These are phyloP conservation scores for Cryphonectria parasitica DNA, from an alignment of 2,329 filamentous ascomycete species.

Conservation along the genomic window DNA sequence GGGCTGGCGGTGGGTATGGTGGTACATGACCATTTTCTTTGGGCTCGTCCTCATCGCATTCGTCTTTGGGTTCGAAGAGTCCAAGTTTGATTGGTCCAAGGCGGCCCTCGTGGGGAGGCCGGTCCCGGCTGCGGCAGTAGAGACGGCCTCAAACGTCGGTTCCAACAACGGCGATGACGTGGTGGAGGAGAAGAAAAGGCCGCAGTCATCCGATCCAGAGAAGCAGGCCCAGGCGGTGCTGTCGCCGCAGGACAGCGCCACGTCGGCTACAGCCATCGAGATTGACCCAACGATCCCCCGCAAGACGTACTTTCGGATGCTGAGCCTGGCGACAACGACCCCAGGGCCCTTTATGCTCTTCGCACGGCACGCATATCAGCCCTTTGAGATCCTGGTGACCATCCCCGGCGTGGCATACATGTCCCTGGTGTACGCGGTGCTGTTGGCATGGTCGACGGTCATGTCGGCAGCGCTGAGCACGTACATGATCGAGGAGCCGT, in stretches of 20 bases:
- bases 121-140: background rate
- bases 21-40: conserved; percentile 29
- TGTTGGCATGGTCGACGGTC: conserved; percentile 27
- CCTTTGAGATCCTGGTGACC: conserved; percentile 28
- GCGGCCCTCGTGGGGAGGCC: conserved; percentile 7
- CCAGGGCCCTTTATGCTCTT: conserved; percentile 25
- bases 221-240: conserved; percentile 10
- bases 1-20: conserved; percentile 30
- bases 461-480: conserved; percentile 25
- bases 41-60: conserved; percentile 20
- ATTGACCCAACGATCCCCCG: conserved; percentile 25
- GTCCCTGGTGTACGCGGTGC: conserved; percentile 29
- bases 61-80: conserved; percentile 29
- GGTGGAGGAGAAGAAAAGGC: conserved; percentile 7
- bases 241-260: background rate
- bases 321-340: conserved; percentile 27
- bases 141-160: background rate
- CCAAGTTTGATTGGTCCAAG: conserved; percentile 28
- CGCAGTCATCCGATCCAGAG: conserved; percentile 19
- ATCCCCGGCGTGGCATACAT: conserved; percentile 29
- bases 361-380: conserved; percentile 28
- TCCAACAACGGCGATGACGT: background rate
- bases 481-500: conserved; percentile 28
- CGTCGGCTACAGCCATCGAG: conserved; percentile 2
- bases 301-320: conserved; percentile 27